A percentile compares a stretch with the other conserved stretches of the same genome.
These are phyloP conservation scores for Haplosporangium gracile DNA, from an alignment of 192 early-diverging fungal genomes.

Conservation along the genomic window DNA sequence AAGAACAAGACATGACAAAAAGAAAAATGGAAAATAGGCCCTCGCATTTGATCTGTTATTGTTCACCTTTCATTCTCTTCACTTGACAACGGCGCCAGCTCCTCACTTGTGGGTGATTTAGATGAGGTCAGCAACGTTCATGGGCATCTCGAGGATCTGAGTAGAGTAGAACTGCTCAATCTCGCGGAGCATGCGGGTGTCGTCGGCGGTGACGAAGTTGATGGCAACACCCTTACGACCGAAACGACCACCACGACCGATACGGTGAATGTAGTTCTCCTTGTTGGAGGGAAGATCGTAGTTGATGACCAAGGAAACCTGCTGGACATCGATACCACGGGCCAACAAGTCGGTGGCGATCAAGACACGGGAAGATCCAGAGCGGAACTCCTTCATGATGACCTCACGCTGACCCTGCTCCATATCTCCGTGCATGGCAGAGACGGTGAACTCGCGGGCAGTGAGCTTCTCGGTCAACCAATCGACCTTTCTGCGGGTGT, in stretches of 20 bases:
- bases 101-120: constrained; percentile 15
- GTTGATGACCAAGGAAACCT: constrained; percentile 93
- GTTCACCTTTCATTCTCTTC: constrained; percentile 17
- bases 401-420: constrained; percentile 94
- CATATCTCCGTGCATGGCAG: constrained; percentile 99
- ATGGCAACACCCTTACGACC: constrained; percentile 99
- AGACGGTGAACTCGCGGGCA: constrained; percentile 93
- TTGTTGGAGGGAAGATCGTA: constrained; percentile 97
- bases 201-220: constrained; percentile 99
- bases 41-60: constrained; percentile 2
- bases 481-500: constrained; percentile 99
- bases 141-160: constrained; percentile 99
- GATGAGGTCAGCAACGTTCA: constrained; percentile 95
- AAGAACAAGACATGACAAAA: constrained; percentile 35
- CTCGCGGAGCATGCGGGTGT: constrained; percentile 85
- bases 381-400: constrained; percentile 99
- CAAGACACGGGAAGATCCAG: constrained; percentile 95
- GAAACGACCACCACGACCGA: constrained; percentile 99
- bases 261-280: constrained; percentile 99
- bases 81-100: constrained; percentile 6
- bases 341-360: constrained; percentile 98
- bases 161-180: constrained; percentile 98
- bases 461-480: constrained; percentile 98
- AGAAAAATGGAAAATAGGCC: constrained; percentile 4
- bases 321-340: constrained; percentile 99